phyloP scores from a whole-genome alignment of 441 rosid genomes.

The Geranium incanum region DNA sequence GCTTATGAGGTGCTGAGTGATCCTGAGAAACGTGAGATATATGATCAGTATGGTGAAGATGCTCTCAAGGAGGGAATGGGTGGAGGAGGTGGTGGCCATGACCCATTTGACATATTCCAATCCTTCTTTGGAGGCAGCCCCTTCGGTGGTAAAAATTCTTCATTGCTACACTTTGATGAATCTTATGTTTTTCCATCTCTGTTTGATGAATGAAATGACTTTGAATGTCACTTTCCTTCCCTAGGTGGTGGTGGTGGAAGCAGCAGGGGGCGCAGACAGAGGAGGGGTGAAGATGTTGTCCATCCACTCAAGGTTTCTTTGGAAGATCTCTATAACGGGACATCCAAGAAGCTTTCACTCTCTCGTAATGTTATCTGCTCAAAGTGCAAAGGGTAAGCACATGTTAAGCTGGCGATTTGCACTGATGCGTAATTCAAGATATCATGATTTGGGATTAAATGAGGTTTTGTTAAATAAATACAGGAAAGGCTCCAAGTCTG shows the following conservation, averaged over 20 bases:
- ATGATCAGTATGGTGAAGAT: conserved; percentile 25
- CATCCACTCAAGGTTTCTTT: conserved; percentile 27
- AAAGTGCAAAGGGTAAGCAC: conserved; percentile 22
- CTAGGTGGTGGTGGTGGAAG: conserved; percentile 24
- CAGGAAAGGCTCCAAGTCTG: conserved; percentile 16
- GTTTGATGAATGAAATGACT: neutral
- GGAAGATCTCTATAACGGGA: conserved; percentile 27
- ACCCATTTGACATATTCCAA: conserved; percentile 27
- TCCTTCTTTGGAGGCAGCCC: conserved; percentile 26
- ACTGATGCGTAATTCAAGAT: no score
- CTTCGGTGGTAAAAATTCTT: conserved; percentile 15
- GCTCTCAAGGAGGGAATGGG: conserved; percentile 31
- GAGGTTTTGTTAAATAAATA: neutral
- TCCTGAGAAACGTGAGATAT: neutral
- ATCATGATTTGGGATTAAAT: no score
- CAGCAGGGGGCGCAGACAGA: conserved; percentile 29
- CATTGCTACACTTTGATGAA: neutral
- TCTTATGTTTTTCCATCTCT: neutral
- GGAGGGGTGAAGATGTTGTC: conserved; percentile 27
- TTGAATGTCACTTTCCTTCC: neutral
- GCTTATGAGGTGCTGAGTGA: conserved; percentile 20
- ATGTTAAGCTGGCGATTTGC: neutral
- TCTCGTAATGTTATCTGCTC: conserved; percentile 23
- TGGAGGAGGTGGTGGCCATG: conserved; percentile 23
- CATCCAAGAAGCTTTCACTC: neutral